These are phyloP conservation scores for Kalmusia sp. DNA, from an alignment of 2,329 filamentous ascomycete species.

Conservation along the genomic window DNA sequence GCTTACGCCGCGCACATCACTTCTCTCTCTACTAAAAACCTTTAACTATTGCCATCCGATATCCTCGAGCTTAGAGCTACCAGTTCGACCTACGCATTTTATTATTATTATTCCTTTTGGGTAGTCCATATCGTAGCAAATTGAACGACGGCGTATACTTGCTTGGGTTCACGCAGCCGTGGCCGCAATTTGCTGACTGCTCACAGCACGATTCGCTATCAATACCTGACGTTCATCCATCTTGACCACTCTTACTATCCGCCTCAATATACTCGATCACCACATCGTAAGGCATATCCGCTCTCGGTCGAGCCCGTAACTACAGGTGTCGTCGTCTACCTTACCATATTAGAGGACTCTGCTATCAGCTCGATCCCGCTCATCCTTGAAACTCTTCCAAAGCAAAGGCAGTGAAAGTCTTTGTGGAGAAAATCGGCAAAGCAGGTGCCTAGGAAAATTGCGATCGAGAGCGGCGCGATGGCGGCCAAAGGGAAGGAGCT, in stretches of 20 bases:
- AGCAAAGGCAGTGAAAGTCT: neutral
- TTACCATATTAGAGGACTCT: neutral
- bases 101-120: neutral
- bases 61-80: too few species aligned
- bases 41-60: neutral
- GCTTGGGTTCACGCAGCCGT: neutral
- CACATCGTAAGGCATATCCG: neutral
- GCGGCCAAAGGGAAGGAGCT: slow-evolving; percentile 17
- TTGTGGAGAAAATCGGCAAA: neutral
- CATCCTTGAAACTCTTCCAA: neutral
- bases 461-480: slow-evolving; percentile 4
- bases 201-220: neutral
- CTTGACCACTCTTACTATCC: neutral
- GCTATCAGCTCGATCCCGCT: neutral
- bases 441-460: neutral
- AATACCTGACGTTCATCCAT: neutral
- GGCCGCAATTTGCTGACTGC: neutral
- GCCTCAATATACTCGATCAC: neutral
- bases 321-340: neutral
- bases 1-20: neutral
- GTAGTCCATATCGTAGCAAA: neutral
- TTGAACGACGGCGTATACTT: neutral
- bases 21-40: neutral
- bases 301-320: neutral
- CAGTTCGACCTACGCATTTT: too few species aligned